Evolutionary conservation across 2,329 filamentous ascomycete species (phyloP), one percentile per base, ranked within the genome.

Genomic region (Apiospora sp.): DNA sequence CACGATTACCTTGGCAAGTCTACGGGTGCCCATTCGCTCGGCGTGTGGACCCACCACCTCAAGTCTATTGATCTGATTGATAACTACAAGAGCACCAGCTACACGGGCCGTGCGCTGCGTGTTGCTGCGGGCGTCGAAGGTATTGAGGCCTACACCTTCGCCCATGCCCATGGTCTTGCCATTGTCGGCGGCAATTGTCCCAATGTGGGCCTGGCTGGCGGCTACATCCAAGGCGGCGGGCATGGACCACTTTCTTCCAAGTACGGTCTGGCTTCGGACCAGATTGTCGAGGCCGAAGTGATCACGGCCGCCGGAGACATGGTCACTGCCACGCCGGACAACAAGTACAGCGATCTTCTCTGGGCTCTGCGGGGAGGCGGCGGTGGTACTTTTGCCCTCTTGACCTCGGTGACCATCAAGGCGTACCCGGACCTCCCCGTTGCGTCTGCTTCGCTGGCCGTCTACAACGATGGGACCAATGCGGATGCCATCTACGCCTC

Each of bases 171-270:
- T 34, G 86, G 85, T 0, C 81, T 87, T 67, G 84, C 82, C 0
- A 83, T 89, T 1, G 84, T 91, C 5, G 87, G 86, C 24, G 89
- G 89, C 6, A 86, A 88, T n/a, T 88, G 88, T 71, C 75, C 76
- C 74, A 87, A 84, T 1, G 87, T 91, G 14, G 88, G 88, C 34
- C 81, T 88, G 58, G 81, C 82, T 10, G 87, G 87, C 41, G 85
- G 85, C 5, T 87, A 83, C 76, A 80, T 82, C 16, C 76, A 85
- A 61, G 88, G 87, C 19, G 89, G 87, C 58, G 89, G 89, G 0
- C 87, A 91, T 78, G 87, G 85, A 14, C 87, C 87, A 2, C 76
- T 91, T 70, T 85, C 84, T 19, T 82, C 83, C 71, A 77, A 85
- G 48, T 86, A 86, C 74, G 83, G 89, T 74, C 84, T 89, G 78